A percentile compares a stretch with the other conserved stretches of the same genome.
Evolutionary conservation across 306 rosid genomes (phyloP).

Genomic region (Glycyrrhiza uralensis): DNA sequence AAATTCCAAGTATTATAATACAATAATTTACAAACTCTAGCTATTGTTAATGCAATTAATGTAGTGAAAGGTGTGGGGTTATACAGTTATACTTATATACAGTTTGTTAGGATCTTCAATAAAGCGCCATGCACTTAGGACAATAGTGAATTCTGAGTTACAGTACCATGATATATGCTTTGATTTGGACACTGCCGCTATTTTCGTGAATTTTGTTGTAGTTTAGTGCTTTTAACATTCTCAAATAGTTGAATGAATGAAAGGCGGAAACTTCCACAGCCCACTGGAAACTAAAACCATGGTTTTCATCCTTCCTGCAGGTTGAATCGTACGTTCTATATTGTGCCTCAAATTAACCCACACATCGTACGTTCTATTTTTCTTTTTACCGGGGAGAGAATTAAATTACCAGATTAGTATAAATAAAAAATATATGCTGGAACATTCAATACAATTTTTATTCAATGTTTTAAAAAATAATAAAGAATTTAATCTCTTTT

Average conservation of each 20-base stretch:
- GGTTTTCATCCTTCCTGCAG: not conserved
- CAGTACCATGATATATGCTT: not conserved
- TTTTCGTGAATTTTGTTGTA: not conserved
- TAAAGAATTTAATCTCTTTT: no score
- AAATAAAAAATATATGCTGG: no score
- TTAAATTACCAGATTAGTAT: no score
- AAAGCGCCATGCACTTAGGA: not conserved
- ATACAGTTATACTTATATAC: no score
- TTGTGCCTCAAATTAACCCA: not conserved
- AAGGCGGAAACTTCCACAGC: slow-evolving; percentile 13
- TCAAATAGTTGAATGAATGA: no score
- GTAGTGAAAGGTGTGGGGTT: no score
- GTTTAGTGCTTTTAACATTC: not conserved
- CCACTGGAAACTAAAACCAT: slow-evolving; percentile 33
- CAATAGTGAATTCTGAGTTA: not conserved
- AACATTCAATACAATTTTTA: no score
- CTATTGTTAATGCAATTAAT: no score
- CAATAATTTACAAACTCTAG: no score
- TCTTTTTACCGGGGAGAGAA: no score
- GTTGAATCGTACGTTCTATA: slow-evolving; percentile 9
- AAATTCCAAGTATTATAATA: no score
- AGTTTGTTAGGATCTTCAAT: not conserved
- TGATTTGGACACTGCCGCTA: not conserved
- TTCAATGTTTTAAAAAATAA: no score
- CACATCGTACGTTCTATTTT: not conserved